phyloP scores from a whole-genome alignment of 2,329 filamentous ascomycete species.

The Arthrobotrys pseudoclavata region DNA sequence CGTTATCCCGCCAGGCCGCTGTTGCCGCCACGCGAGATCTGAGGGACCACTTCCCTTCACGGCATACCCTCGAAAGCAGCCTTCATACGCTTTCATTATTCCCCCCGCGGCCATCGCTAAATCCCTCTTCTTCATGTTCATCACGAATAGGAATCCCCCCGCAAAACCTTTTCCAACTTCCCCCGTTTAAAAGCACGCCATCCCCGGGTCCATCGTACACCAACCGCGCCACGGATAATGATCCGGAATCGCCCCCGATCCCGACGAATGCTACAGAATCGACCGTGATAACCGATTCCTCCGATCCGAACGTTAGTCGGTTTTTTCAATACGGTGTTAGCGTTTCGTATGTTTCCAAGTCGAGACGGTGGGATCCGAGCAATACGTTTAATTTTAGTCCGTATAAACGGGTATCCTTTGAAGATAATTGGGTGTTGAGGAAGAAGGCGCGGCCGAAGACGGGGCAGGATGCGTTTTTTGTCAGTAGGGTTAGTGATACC shows the following conservation, averaged over 20 bases:
- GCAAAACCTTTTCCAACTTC: slow-evolving; percentile 36
- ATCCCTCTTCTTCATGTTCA: background rate
- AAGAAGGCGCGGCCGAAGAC: slow-evolving; percentile 78
- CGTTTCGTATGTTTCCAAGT: slow-evolving; percentile 81
- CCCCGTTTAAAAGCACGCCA: slow-evolving; percentile 40
- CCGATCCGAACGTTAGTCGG: slow-evolving; percentile 40
- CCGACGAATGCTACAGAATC: slow-evolving; percentile 33
- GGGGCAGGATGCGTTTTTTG: slow-evolving; percentile 97
- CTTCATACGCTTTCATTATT: slow-evolving; percentile 35
- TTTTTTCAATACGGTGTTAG: slow-evolving; percentile 74
- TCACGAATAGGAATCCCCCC: slow-evolving; percentile 35
- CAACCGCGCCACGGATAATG: slow-evolving; percentile 47
- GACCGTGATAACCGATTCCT: slow-evolving; percentile 34
- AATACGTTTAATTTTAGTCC: slow-evolving; percentile 80
- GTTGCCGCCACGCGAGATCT: slow-evolving; percentile 48
- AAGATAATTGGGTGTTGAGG: slow-evolving; percentile 67
- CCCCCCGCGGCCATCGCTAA: background rate
- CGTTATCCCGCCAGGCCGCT: slow-evolving; percentile 46
- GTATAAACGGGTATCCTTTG: slow-evolving; percentile 73
- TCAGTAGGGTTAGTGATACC: slow-evolving; percentile 80
- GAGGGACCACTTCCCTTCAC: slow-evolving; percentile 53
- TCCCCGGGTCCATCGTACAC: slow-evolving; percentile 54
- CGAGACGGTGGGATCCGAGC: slow-evolving; percentile 76
- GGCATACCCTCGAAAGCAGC: slow-evolving; percentile 41
- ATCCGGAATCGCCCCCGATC: slow-evolving; percentile 25